Evolutionary conservation across 306 rosid species (phyloP).

Genomic region (Trichosanthes truncata): DNA sequence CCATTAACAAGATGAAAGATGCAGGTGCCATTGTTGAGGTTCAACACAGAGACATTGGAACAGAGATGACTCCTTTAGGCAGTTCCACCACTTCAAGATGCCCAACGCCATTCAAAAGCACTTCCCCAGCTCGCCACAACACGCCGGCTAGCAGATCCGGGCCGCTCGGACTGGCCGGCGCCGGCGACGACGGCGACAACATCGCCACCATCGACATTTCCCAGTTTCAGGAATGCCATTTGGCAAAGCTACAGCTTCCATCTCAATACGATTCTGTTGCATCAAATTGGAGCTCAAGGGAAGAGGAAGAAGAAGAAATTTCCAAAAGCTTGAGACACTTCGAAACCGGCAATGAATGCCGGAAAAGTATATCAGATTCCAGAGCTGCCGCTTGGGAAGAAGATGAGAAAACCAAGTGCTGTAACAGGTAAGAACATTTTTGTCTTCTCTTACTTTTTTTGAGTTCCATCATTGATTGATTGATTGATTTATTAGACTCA

Average conservation of each 20-base stretch:
- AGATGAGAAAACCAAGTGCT: constrained; percentile 69
- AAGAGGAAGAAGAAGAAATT: constrained; percentile 90
- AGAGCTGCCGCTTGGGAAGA: constrained; percentile 80
- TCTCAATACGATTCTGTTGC: constrained; percentile 56
- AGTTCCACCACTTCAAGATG: constrained; percentile 93
- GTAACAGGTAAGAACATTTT: constrained; percentile 47
- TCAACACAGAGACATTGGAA: constrained; percentile 72
- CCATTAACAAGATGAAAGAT: constrained; percentile 34
- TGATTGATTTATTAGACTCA: background rate
- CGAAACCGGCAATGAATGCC: constrained; percentile 34
- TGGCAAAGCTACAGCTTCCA: constrained; percentile 65
- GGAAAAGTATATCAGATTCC: constrained; percentile 49
- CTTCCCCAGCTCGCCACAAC: constrained; percentile 85
- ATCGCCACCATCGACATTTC: constrained; percentile 45
- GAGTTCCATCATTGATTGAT: background rate
- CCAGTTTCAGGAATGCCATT: constrained; percentile 75
- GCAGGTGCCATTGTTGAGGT: constrained; percentile 40
- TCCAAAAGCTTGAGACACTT: constrained; percentile 90
- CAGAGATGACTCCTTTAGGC: constrained; percentile 96
- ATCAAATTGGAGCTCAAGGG: constrained; percentile 88
- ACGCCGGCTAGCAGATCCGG: constrained; percentile 89
- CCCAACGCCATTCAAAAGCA: constrained; percentile 69
- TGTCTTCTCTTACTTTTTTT: background rate
- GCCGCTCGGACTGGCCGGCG: constrained; percentile 39
- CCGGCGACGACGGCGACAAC: constrained; percentile 17